Evolutionary conservation across 2,329 filamentous ascomycete species (phyloP).

Genomic region (Graphium sp.): DNA sequence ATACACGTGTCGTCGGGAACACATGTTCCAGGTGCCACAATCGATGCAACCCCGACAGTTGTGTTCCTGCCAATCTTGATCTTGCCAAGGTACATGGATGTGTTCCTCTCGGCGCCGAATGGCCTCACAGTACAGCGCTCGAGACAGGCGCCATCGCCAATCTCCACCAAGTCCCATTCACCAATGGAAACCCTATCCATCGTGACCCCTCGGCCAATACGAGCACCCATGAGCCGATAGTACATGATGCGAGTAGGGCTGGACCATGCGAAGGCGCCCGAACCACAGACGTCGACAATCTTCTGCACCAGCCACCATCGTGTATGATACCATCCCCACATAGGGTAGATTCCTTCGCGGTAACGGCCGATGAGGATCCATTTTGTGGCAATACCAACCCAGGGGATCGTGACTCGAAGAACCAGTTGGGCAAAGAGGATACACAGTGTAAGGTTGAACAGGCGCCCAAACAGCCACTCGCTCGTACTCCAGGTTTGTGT

Average conservation of each 20-base stretch:
- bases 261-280: constrained; percentile 23
- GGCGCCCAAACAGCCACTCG: constrained; percentile 20
- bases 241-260: constrained; percentile 24
- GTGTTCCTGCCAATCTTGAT: constrained; percentile 30
- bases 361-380: constrained; percentile 38
- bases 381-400: constrained; percentile 30
- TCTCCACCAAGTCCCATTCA: constrained; percentile 40
- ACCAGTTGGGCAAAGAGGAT: constrained; percentile 23
- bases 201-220: constrained; percentile 32
- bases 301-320: constrained; percentile 43
- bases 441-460: constrained; percentile 27
- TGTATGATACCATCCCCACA: constrained; percentile 42
- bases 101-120: constrained; percentile 38
- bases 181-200: constrained; percentile 25
- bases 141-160: constrained; percentile 29
- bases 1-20: constrained; percentile 32
- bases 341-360: constrained; percentile 34
- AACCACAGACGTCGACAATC: constrained; percentile 27
- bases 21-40: constrained; percentile 29
- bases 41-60: constrained; percentile 27
- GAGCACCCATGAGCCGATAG: constrained; percentile 32
- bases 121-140: constrained; percentile 30
- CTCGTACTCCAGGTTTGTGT: constrained; percentile 21
- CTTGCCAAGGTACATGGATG: constrained; percentile 35
- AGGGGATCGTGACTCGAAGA: constrained; percentile 21